Evolutionary conservation across 2,329 filamentous ascomycete genomes (phyloP).

Genomic region (Xylariaceae sp.): DNA sequence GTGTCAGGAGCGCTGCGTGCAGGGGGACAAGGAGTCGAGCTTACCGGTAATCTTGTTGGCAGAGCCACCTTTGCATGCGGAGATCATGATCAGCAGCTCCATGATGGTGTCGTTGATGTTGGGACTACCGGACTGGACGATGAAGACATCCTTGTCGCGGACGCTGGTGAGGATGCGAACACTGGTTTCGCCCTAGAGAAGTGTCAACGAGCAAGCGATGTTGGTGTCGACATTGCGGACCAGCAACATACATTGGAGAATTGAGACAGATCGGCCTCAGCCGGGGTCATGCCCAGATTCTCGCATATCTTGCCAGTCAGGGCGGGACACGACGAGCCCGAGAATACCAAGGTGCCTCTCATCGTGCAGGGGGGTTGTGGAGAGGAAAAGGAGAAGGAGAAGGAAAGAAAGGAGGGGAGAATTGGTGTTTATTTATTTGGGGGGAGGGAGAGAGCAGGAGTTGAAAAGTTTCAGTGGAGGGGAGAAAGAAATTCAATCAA

Average conservation of each 20-base stretch:
- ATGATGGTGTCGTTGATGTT: slow-evolving; percentile 99
- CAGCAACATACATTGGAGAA: slow-evolving; percentile 61
- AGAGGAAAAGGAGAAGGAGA: slow-evolving; percentile 24
- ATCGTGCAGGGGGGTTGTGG: slow-evolving; percentile 38
- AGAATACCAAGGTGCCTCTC: slow-evolving; percentile 65
- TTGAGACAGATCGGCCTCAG: slow-evolving; percentile 62
- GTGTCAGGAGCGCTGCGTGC: slow-evolving; percentile 3
- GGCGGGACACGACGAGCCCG: slow-evolving; percentile 62
- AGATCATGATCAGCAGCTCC: slow-evolving; percentile 99
- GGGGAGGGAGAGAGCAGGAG: no score
- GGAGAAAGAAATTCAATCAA: no score
- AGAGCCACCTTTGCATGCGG: slow-evolving; percentile 95
- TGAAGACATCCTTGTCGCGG: slow-evolving; percentile 97
- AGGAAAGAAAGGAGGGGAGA: slow-evolving; percentile 22
- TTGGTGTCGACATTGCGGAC: slow-evolving; percentile 4
- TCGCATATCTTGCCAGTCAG: slow-evolving; percentile 64
- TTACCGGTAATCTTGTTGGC: slow-evolving; percentile 93
- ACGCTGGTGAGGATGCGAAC: slow-evolving; percentile 71
- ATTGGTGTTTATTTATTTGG: no score
- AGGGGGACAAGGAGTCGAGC: slow-evolving; percentile 22
- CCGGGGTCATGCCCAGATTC: slow-evolving; percentile 63
- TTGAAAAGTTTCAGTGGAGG: no score
- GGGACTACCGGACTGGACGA: slow-evolving; percentile 92
- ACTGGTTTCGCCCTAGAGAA: slow-evolving; percentile 68
- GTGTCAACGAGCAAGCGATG: no score